These are phyloP conservation scores for Ophiognomonia clavigignenti-juglandacearum DNA, from an alignment of 2,329 filamentous ascomycete species.

Conservation along the genomic window DNA sequence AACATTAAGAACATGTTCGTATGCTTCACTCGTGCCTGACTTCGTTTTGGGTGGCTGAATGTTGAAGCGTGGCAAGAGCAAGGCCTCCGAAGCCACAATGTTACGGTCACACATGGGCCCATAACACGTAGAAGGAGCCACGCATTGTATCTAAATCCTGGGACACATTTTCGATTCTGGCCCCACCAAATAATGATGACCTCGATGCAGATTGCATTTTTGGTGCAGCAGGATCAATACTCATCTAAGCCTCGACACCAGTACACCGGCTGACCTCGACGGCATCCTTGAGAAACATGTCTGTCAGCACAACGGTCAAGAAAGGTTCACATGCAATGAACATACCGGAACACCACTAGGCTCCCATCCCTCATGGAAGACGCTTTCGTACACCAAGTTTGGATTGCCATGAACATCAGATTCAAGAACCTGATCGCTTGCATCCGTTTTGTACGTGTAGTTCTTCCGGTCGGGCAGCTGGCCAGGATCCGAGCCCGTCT, in stretches of 20 bases:
- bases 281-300: conserved; percentile 37
- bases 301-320: not conserved
- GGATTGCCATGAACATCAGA: conserved; percentile 49
- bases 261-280: conserved; percentile 62
- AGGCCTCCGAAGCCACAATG: too few species aligned
- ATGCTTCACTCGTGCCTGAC: not conserved
- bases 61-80: too few species aligned
- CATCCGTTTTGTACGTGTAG: conserved; percentile 52
- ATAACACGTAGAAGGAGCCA: too few species aligned
- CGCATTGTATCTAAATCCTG: too few species aligned
- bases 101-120: too few species aligned
- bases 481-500: conserved; percentile 19
- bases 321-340: not conserved
- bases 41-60: not conserved
- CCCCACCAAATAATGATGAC: too few species aligned
- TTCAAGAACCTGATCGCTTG: conserved; percentile 34
- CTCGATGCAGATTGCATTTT: too few species aligned
- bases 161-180: too few species aligned
- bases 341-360: conserved; percentile 54
- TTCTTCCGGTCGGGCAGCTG: conserved; percentile 38
- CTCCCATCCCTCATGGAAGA: conserved; percentile 60
- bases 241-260: conserved; percentile 26
- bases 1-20: not conserved
- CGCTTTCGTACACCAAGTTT: conserved; percentile 60
- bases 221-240: not conserved